phyloP scores from a whole-genome alignment of 1,139 yeast species.

The Scheffersomyces stambukii region DNA sequence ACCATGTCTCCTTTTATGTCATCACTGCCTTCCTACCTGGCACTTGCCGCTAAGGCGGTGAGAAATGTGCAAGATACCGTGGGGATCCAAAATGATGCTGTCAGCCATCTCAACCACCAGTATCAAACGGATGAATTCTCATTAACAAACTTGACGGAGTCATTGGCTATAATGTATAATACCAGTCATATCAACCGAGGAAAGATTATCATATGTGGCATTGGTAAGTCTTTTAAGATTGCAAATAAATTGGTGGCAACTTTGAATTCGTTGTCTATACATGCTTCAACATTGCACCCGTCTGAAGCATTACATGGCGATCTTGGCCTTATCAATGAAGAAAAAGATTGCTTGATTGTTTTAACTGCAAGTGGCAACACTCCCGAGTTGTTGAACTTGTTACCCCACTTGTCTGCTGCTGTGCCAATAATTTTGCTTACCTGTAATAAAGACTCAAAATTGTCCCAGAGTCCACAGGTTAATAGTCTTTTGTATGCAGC shows the following conservation, averaged over 20 bases:
- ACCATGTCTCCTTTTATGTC: too few species aligned
- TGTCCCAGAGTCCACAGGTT: constrained; percentile 42
- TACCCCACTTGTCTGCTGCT: constrained; percentile 53
- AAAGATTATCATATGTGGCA: constrained; percentile 72
- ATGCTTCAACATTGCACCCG: constrained; percentile 69
- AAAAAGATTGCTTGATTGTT: constrained; percentile 58
- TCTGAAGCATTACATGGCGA: constrained; percentile 91
- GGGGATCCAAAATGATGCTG: constrained; percentile 31
- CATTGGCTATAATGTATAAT: constrained; percentile 50
- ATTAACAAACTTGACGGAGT: constrained; percentile 44
- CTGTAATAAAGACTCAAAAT: constrained; percentile 48
- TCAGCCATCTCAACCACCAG: constrained; percentile 25
- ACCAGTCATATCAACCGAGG: constrained; percentile 48
- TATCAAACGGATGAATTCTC: constrained; percentile 36
- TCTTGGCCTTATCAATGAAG: constrained; percentile 62
- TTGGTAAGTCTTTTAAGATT: constrained; percentile 81
- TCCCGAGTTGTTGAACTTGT: constrained; percentile 60
- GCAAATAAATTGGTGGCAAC: constrained; percentile 80
- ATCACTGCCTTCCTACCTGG: too few species aligned
- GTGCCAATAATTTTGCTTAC: constrained; percentile 64
- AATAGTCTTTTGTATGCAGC: constrained; percentile 58
- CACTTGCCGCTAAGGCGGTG: too few species aligned
- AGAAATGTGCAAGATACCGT: too few species aligned
- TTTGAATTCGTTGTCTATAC: constrained; percentile 70
- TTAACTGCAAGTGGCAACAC: constrained; percentile 83